These are phyloP conservation scores for Fusarium stilboides DNA, from an alignment of 2,329 filamentous ascomycete genomes.

Conservation along the genomic window DNA sequence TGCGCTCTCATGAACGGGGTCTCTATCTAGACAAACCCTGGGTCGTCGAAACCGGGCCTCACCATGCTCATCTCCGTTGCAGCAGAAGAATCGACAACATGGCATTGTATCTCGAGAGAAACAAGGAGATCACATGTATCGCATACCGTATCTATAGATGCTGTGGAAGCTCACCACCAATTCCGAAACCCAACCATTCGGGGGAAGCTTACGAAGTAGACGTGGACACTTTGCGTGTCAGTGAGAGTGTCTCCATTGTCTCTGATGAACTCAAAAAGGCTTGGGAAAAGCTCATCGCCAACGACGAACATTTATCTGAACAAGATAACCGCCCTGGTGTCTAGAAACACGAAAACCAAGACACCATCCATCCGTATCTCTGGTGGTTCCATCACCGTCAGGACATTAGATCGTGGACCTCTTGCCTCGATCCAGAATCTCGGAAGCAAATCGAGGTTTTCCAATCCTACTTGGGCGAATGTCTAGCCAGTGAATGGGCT, in stretches of 20 bases:
- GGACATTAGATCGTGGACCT: rapidly evolving
- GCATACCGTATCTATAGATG: not conserved
- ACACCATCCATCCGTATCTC: not conserved
- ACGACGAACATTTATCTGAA: not conserved
- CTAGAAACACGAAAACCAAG: not conserved
- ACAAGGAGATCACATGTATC: not conserved
- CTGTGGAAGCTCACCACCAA: rapidly evolving
- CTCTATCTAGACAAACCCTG: not conserved
- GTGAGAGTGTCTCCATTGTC: rapidly evolving
- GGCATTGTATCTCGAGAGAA: not conserved
- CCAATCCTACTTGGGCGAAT: rapidly evolving
- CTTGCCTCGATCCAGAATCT: not conserved
- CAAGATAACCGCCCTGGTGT: too few species aligned
- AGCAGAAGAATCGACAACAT: not conserved
- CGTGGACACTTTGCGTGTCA: rapidly evolving
- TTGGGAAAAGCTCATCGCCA: not conserved
- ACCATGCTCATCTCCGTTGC: not conserved
- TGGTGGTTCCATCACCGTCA: not conserved
- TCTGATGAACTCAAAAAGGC: not conserved
- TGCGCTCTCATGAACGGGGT: not conserved
- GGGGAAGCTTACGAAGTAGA: too few species aligned
- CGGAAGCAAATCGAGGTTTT: rapidly evolving
- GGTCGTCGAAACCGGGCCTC: not conserved
- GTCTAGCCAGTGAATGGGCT: not conserved
- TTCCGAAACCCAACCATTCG: rapidly evolving